Percentiles rank a stretch among this genome's conserved stretches.
phyloP scores from a whole-genome alignment of 345 rosid genomes.

The Passiflora organensis region DNA sequence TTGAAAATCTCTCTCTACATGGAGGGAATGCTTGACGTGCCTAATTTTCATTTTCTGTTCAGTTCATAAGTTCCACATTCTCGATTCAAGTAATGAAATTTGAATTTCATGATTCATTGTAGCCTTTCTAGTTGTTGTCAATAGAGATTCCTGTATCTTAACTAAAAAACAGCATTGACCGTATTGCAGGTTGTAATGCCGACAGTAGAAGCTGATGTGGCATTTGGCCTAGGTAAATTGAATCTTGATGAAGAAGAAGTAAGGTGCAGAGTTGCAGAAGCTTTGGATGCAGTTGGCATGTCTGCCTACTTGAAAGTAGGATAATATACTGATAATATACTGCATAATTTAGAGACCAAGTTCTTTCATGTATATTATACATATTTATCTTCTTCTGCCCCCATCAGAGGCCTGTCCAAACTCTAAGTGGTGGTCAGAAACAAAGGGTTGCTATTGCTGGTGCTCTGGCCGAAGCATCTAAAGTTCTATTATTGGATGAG shows the following conservation, averaged over 20 bases:
- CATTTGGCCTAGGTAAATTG: conserved; percentile 87
- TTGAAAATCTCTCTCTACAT: too few relatives aligned
- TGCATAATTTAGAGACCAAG: neutral
- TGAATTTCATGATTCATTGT: too few relatives aligned
- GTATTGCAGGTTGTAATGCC: conserved; percentile 87
- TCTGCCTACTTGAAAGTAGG: conserved; percentile 53
- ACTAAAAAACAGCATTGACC: conserved; percentile 6
- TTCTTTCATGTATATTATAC: neutral
- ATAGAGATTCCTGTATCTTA: too few relatives aligned
- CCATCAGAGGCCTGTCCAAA: conserved; percentile 84
- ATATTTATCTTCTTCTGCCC: conserved; percentile 10
- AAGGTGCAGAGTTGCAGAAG: conserved; percentile 54
- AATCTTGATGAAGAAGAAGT: conserved; percentile 51
- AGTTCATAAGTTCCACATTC: too few relatives aligned
- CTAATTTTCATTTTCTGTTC: too few relatives aligned
- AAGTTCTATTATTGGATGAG: conserved; percentile 79
- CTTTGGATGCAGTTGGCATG: conserved; percentile 81
- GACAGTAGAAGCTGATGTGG: conserved; percentile 87
- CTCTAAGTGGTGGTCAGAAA: conserved; percentile 96
- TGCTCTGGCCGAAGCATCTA: conserved; percentile 94
- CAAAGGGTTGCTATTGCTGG: conserved; percentile 95
- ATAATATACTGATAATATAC: neutral
- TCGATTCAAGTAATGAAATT: too few relatives aligned
- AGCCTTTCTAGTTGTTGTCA: too few relatives aligned
- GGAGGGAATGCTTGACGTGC: too few relatives aligned